phyloP scores from a whole-genome alignment of 441 rosid species.

The Erysimum pusillum region DNA sequence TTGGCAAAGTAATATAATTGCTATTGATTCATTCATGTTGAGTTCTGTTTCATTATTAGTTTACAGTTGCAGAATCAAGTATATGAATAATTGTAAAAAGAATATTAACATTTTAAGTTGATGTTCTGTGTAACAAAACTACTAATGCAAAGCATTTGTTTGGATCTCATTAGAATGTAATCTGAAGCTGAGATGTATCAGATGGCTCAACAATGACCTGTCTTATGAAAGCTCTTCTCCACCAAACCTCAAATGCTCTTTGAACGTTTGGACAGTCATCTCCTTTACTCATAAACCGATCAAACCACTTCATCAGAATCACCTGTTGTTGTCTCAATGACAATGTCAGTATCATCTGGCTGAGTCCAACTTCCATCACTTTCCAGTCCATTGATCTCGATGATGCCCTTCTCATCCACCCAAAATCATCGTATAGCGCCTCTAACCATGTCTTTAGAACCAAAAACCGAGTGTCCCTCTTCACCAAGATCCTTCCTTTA shows the following conservation, averaged over 20 bases:
- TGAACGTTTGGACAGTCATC: slow-evolving; percentile 86
- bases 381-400: slow-evolving; percentile 73
- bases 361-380: slow-evolving; percentile 79
- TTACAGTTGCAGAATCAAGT: too few relatives aligned
- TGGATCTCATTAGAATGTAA: slow-evolving; percentile 48
- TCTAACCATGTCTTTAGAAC: slow-evolving; percentile 84
- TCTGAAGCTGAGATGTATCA: slow-evolving; percentile 66
- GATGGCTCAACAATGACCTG: slow-evolving; percentile 51
- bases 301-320: slow-evolving; percentile 78
- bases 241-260: slow-evolving; percentile 88
- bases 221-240: slow-evolving; percentile 86
- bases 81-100: too few relatives aligned
- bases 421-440: slow-evolving; percentile 83
- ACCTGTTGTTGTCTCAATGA: slow-evolving; percentile 77
- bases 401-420: slow-evolving; percentile 82
- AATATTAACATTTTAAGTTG: too few relatives aligned
- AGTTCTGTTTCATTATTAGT: too few relatives aligned
- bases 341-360: slow-evolving; percentile 79
- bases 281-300: slow-evolving; percentile 76
- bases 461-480: slow-evolving; percentile 60
- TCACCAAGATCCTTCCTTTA: slow-evolving; percentile 78
- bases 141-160: not conserved
- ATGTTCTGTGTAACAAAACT: not conserved
- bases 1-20: too few relatives aligned
- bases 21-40: too few relatives aligned